These are phyloP conservation scores for Xylaria sp. DNA, from an alignment of 2,329 filamentous ascomycete species.

Conservation along the genomic window DNA sequence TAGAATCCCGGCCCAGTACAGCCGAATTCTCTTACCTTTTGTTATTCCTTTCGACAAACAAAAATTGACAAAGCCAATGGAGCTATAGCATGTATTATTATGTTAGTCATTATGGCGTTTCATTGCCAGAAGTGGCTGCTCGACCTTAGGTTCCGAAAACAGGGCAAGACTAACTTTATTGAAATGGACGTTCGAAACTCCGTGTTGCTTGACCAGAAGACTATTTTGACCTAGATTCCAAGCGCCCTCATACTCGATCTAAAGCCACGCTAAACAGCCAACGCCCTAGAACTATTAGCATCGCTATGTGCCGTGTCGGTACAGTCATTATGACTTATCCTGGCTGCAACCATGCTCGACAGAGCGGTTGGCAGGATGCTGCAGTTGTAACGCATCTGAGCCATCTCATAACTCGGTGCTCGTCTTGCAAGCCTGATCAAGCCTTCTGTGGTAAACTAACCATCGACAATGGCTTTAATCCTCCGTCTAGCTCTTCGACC, in stretches of 20 bases:
- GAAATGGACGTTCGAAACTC: constrained; percentile 31
- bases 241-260: constrained; percentile 8
- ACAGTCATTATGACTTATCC: constrained; percentile 37
- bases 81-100: constrained; percentile 27
- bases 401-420: constrained; percentile 36
- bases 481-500: constrained; percentile 23
- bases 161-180: constrained; percentile 28
- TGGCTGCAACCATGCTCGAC: constrained; percentile 41
- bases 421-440: constrained; percentile 33
- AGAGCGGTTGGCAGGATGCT: constrained; percentile 39
- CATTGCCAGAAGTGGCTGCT: constrained; percentile 24
- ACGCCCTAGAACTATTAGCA: not conserved
- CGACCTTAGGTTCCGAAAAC: constrained; percentile 23
- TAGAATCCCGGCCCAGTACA: constrained; percentile 35
- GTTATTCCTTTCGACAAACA: constrained; percentile 32
- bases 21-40: constrained; percentile 31
- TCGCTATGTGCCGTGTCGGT: constrained; percentile 40
- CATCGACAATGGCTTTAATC: constrained; percentile 28
- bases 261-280: constrained; percentile 13
- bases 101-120: constrained; percentile 37
- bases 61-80: constrained; percentile 38
- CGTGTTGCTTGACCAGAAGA: constrained; percentile 19
- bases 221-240: constrained; percentile 7
- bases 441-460: constrained; percentile 36
- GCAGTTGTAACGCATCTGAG: constrained; percentile 36